These are phyloP conservation scores for Pachyrhizus erosus DNA, from an alignment of 306 rosid species.

Conservation along the genomic window DNA sequence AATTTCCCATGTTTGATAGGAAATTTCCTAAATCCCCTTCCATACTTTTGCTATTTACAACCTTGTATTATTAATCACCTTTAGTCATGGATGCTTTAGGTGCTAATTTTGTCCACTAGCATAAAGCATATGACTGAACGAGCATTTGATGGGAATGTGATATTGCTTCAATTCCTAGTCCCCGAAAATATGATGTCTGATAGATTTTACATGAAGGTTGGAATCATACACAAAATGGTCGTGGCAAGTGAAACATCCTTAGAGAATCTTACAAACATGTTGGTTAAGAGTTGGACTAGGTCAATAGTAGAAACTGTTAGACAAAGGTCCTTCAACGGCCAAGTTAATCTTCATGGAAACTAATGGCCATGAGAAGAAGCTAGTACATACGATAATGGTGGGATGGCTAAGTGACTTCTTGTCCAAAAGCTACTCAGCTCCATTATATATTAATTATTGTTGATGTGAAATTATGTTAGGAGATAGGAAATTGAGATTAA, in stretches of 20 bases:
- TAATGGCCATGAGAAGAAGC: constrained; percentile 13
- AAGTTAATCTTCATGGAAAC: background rate
- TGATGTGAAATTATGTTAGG: background rate
- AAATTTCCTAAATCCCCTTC: background rate
- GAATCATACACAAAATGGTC: background rate
- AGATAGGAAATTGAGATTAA: background rate
- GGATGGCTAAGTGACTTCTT: background rate
- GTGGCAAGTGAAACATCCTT: constrained; percentile 27
- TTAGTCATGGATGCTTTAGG: background rate
- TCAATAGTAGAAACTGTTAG: background rate
- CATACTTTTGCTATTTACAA: background rate
- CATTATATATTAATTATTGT: background rate
- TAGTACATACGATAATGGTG: background rate
- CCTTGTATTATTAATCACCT: background rate
- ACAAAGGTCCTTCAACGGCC: background rate
- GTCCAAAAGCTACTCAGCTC: background rate
- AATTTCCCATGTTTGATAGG: background rate
- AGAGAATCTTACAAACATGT: background rate
- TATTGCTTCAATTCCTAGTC: background rate
- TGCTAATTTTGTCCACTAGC: background rate
- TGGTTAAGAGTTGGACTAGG: constrained; percentile 14
- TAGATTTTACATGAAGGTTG: background rate
- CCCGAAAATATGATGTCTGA: background rate
- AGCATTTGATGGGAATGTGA: background rate
- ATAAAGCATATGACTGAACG: background rate